Evolutionary conservation across 305 asterid species (phyloP), one percentile per base, ranked within the genome.

Genomic region (Ajuga reptans): DNA sequence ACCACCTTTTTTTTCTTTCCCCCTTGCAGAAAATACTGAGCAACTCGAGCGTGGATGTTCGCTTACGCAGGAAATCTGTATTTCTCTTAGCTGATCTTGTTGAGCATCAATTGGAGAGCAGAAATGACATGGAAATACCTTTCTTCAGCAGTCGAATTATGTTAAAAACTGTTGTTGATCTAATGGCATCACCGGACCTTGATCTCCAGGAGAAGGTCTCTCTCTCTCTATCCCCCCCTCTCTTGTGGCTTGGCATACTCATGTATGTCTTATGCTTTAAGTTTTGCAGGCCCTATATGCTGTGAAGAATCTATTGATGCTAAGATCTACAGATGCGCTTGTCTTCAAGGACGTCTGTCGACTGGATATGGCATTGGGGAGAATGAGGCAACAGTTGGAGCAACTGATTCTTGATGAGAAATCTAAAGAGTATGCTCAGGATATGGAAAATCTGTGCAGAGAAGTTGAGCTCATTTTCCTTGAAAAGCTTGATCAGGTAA

Each of bases 191-290:
- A 53, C 36, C 55, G 5, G 95, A 91, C 79, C 82, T 89, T 60
- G 97, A 91, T 87, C 92, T 91, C 68, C 91, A 77, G 81, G 97
- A 91, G 76, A 91, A 89, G 97, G 97, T 90, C 64, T 47, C 64
- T 33, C 27, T 57, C 46, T 12, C 29, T 5, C 42, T n/a, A n/a
- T n/a, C n/a, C n/a, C n/a, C n/a, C n/a, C n/a, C 43, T 14, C 43
- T 31, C 14, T 9, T 3, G 10, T 10, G 9, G 57, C 65, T 34
- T 57, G 64, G 46, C 27, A 57, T 57, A 34, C 29, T 57, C 57
- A 68, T 58, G 53, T 47, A 53, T 27, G 5, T 43, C 45, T 61
- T 33, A 16, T 73, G 63, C 63, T 67, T 67, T 47, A 62, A 49
- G n/a, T 60, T 36, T 65, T 72, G 68, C 92, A 90, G 96, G 86